phyloP scores from a whole-genome alignment of 768 basidiomycete species.

The Podaxis sp. region DNA sequence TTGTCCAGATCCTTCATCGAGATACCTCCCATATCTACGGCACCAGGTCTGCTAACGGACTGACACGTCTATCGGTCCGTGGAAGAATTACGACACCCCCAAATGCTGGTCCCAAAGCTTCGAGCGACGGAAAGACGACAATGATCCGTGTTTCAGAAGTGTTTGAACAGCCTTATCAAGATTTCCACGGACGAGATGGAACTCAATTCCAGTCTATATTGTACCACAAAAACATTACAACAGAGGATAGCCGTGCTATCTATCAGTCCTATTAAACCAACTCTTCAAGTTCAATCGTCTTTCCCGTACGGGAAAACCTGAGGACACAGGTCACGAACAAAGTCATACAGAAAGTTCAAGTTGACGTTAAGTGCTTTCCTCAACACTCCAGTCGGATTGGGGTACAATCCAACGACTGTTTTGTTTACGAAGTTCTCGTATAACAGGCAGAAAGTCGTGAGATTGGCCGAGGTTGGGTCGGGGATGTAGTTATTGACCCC shows the following conservation, averaged over 20 bases:
- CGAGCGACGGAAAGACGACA: background rate
- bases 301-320: constrained; percentile 14
- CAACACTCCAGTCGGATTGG: constrained; percentile 15
- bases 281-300: background rate
- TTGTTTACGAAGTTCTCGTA: constrained; percentile 16
- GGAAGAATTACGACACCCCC: too few species aligned
- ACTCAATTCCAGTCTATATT: background rate
- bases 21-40: too few species aligned
- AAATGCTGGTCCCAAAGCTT: too few species aligned
- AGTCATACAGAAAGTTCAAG: constrained; percentile 6
- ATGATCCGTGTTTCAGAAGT: background rate
- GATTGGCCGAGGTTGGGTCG: constrained; percentile 12
- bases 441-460: constrained; percentile 11
- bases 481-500: constrained; percentile 12
- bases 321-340: constrained; percentile 4
- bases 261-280: too few species aligned
- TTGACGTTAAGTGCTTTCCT: constrained; percentile 13
- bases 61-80: too few species aligned
- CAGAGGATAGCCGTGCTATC: too few species aligned
- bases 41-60: too few species aligned
- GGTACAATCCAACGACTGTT: constrained; percentile 16
- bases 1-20: too few species aligned
- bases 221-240: too few species aligned
- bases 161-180: background rate
- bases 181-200: background rate